Evolutionary conservation across 169 alveolate species (phyloP).

Genomic region (Plasmodium gaboni): DNA sequence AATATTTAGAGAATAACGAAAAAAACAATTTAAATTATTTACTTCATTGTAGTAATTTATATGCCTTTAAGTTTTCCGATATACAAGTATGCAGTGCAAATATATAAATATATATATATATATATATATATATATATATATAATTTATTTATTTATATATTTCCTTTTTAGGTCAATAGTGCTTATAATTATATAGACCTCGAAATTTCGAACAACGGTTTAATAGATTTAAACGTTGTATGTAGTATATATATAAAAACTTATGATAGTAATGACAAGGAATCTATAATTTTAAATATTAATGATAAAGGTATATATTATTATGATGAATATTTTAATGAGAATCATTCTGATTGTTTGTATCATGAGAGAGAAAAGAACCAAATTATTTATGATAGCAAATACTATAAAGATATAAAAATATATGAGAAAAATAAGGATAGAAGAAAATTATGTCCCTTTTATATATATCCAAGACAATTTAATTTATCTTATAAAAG

Average conservation of each 20-base stretch:
- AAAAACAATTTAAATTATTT: conserved; percentile 56
- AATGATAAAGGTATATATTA: conserved; percentile 41
- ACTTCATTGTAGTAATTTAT: conserved; percentile 21
- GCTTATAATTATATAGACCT: conserved; percentile 45
- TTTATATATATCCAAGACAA: conserved; percentile 40
- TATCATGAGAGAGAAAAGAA: conserved; percentile 15
- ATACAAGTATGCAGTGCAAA: conserved; percentile 20
- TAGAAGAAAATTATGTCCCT: conserved; percentile 29
- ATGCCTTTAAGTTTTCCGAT: conserved; percentile 50
- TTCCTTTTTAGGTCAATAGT: conserved; percentile 37
- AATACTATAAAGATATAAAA: not conserved
- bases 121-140: too few species aligned
- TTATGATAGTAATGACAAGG: conserved; percentile 6
- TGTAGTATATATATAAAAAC: conserved; percentile 42
- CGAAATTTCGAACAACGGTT: conserved; percentile 56
- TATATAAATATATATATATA: too few species aligned
- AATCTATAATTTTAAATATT: conserved; percentile 8
- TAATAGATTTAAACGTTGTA: conserved; percentile 37
- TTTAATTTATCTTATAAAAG: conserved; percentile 45
- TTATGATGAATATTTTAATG: conserved; percentile 48
- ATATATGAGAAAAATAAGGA: conserved; percentile 4
- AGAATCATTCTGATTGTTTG: conserved; percentile 6
- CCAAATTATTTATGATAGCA: not conserved
- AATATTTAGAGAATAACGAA: conserved; percentile 17
- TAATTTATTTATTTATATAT: not conserved